A percentile compares a stretch with the other conserved stretches of the same genome.
phyloP scores from a whole-genome alignment of 495 filamentous ascomycete species.

The Hypoxylon subgilvum region DNA sequence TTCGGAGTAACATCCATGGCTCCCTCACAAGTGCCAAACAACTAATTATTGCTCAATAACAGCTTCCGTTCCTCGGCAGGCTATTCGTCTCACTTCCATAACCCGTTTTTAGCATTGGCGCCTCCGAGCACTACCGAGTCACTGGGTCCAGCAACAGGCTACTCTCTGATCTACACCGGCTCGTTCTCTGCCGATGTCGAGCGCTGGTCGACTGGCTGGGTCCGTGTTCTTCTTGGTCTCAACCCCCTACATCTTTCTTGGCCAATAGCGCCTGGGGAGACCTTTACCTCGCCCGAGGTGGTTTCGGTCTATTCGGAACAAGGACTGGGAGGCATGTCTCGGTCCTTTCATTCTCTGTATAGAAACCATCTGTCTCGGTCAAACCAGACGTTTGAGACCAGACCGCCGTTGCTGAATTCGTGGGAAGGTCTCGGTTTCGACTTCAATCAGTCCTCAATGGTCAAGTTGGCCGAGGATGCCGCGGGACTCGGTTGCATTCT shows the following conservation, averaged over 20 bases:
- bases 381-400: constrained; percentile 54
- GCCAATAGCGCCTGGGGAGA: constrained; percentile 52
- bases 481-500: constrained; percentile 58
- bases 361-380: constrained; percentile 61
- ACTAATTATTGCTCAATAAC: constrained; percentile 27
- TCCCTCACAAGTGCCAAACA: too few species aligned
- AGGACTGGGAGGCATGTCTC: constrained; percentile 62
- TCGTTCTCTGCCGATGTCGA: constrained; percentile 60
- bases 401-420: constrained; percentile 61
- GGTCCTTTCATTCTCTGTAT: constrained; percentile 59
- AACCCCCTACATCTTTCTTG: constrained; percentile 59
- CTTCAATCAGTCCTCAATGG: constrained; percentile 55
- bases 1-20: too few species aligned
- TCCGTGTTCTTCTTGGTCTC: constrained; percentile 57
- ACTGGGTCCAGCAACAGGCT: constrained; percentile 59
- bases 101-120: constrained; percentile 60
- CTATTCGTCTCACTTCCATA: constrained; percentile 61
- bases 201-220: constrained; percentile 60
- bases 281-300: constrained; percentile 59
- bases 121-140: constrained; percentile 59
- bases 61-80: constrained; percentile 59
- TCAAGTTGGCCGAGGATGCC: constrained; percentile 54
- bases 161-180: constrained; percentile 61
- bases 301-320: constrained; percentile 59
- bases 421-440: constrained; percentile 63